A percentile compares a stretch with the other conserved stretches of the same genome.
These are phyloP conservation scores for Dendrobium nobile DNA, from an alignment of 106 monocot genomes.

Conservation along the genomic window DNA sequence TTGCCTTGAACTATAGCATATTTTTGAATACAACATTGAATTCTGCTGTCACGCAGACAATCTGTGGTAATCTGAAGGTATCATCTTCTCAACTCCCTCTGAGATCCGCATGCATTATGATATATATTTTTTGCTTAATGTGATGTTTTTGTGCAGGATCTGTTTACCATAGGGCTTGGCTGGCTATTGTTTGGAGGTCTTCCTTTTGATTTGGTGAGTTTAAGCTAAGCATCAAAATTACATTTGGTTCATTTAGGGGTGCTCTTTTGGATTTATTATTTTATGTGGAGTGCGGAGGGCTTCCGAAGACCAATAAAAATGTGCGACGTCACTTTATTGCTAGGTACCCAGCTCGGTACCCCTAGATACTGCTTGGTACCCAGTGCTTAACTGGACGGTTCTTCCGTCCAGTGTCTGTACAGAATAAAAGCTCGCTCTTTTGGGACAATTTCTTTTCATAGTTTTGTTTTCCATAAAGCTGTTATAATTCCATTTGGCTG, in stretches of 20 bases:
- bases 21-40: conserved; percentile 90
- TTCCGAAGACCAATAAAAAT: too few relatives aligned
- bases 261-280: too few relatives aligned
- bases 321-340: too few relatives aligned
- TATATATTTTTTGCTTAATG: neutral
- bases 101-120: neutral
- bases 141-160: conserved; percentile 39
- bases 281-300: too few relatives aligned
- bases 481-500: neutral
- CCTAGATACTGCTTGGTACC: too few relatives aligned
- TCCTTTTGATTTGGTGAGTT: conserved; percentile 83
- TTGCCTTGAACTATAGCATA: conserved; percentile 88
- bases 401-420: too few relatives aligned
- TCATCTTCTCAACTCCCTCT: neutral
- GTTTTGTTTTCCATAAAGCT: neutral
- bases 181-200: conserved; percentile 91
- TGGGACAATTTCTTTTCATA: neutral
- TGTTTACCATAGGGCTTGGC: conserved; percentile 79
- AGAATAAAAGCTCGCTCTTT: too few relatives aligned
- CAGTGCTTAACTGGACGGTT: too few relatives aligned
- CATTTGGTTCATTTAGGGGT: neutral
- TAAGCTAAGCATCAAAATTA: neutral
- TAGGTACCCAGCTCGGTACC: neutral
- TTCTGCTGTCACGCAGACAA: conserved; percentile 88
- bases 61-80: conserved; percentile 96